Evolutionary conservation across 2,329 filamentous ascomycete species (phyloP).

Genomic region (Coleophoma eucalyptorum): DNA sequence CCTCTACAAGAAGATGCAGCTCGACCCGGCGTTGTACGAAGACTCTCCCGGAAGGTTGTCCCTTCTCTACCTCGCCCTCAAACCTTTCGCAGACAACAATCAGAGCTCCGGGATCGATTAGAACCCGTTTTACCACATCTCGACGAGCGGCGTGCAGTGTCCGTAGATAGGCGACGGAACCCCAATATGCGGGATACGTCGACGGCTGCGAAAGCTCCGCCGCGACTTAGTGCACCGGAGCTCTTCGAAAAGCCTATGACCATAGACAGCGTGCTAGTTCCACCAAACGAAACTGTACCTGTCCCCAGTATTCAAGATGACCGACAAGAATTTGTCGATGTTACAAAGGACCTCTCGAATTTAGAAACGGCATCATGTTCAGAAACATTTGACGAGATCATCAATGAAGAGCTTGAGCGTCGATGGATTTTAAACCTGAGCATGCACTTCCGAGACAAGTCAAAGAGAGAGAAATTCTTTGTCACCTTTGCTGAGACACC

Average conservation of each 20-base stretch:
- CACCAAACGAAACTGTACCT: conserved; percentile 5
- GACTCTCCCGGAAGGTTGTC: conserved; percentile 55
- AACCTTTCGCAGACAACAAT: conserved; percentile 80
- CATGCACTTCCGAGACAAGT: conserved; percentile 96
- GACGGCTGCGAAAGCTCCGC: conserved; percentile 10
- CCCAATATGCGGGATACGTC: conserved; percentile 17
- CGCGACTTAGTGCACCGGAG: conserved; percentile 25
- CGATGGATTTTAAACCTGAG: conserved; percentile 96
- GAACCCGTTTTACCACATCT: conserved; percentile 59
- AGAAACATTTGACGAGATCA: conserved; percentile 51
- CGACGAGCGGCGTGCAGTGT: conserved; percentile 69
- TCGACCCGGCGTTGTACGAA: conserved; percentile 21
- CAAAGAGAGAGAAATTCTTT: conserved; percentile 95
- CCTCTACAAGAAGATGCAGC: conserved; percentile 13
- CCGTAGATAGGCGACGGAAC: conserved; percentile 48
- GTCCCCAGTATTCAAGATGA: conserved; percentile 11
- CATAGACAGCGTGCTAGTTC: conserved; percentile 14
- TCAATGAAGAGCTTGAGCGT: conserved; percentile 79
- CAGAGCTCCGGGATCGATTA: conserved; percentile 72
- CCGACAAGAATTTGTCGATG: conserved; percentile 20
- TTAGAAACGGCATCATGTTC: conserved; percentile 23
- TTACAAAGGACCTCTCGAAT: conserved; percentile 17
- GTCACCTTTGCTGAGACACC: conserved; percentile 85
- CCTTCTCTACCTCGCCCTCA: conserved; percentile 72
- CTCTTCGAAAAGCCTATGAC: conserved; percentile 18